Conservation (phyloP, 2,329 filamentous ascomycete genomes). For the Pseudogymnoascus pannorum region DNA sequence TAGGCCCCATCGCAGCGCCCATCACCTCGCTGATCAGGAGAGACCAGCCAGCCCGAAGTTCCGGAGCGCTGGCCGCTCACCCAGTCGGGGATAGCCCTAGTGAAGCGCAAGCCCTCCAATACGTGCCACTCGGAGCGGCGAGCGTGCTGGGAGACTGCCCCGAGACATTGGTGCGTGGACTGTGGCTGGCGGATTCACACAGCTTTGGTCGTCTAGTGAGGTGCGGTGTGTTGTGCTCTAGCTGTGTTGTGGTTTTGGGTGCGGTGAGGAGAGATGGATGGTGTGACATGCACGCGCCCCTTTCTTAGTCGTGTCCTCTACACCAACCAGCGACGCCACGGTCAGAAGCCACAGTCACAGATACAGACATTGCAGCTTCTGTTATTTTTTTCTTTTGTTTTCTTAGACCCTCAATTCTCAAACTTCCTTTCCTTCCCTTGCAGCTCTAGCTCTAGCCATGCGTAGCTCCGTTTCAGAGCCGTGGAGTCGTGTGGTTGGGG, state of each 20-base stretch:
- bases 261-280: background rate
- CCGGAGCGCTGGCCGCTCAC: background rate
- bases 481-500: background rate
- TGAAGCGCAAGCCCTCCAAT: background rate
- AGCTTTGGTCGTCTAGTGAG: background rate
- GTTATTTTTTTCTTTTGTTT: background rate
- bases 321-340: background rate
- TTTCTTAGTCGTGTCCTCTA: background rate
- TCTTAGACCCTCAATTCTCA: background rate
- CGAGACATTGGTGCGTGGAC: background rate
- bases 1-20: background rate
- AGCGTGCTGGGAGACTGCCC: background rate
- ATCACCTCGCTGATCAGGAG: background rate
- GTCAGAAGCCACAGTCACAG: background rate
- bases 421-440: background rate
- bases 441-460: background rate
- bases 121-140: background rate
- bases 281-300: background rate
- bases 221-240: background rate
- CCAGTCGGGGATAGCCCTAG: background rate
- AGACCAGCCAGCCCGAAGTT: background rate
- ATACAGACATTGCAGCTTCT: background rate
- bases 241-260: background rate
- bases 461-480: conserved; percentile 2
- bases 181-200: background rate